Evolutionary conservation across 1,139 yeast species (phyloP).

Genomic region (Saccharomyces hybrid): DNA sequence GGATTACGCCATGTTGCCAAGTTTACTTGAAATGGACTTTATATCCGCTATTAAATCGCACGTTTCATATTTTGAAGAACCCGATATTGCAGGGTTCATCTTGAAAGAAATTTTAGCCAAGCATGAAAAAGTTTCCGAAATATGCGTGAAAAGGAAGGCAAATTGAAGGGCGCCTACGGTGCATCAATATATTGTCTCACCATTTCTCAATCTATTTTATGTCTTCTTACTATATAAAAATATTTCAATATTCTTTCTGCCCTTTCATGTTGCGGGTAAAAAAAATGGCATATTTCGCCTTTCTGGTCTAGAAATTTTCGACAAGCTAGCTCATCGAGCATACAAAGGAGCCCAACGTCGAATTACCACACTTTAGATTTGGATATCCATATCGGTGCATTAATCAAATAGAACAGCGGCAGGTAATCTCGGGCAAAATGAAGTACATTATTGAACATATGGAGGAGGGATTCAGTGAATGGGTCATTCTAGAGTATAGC

Average conservation of each 20-base stretch:
- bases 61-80: constrained; percentile 79
- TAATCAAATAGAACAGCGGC: too few species aligned
- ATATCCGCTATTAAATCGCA: constrained; percentile 82
- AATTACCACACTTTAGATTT: too few species aligned
- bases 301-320: background rate
- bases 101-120: constrained; percentile 42
- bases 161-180: background rate
- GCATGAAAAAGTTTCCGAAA: constrained; percentile 3
- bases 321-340: background rate
- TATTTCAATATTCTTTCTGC: background rate
- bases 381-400: background rate
- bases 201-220: background rate
- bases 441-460: constrained; percentile 92
- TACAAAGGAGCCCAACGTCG: background rate
- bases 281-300: background rate
- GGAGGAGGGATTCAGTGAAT: constrained; percentile 94
- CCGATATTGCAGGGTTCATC: constrained; percentile 74
- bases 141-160: background rate
- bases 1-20: constrained; percentile 75
- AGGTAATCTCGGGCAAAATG: constrained; percentile 35
- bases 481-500: constrained; percentile 85
- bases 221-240: background rate
- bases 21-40: constrained; percentile 69
- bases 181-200: too few species aligned
- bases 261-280: background rate